Evolutionary conservation across 2,329 filamentous ascomycete genomes (phyloP).

Genomic region (Beauveria brongniartii): DNA sequence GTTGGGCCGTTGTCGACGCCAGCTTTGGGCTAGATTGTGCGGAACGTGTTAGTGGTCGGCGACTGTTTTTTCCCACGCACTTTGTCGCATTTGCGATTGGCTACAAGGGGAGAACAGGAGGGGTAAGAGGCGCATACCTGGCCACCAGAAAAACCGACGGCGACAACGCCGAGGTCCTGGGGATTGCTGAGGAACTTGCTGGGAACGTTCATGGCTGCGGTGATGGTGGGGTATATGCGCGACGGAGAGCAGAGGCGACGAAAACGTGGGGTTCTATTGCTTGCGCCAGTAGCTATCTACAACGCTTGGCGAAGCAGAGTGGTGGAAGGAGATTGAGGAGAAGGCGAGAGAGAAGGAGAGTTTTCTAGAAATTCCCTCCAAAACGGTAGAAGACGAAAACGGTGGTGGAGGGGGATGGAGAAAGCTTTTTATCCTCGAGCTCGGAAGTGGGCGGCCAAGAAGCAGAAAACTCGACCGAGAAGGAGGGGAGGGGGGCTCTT

Average conservation of each 20-base stretch:
- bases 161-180: slow-evolving; percentile 80
- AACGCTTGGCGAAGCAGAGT: not conserved
- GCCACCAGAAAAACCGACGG: slow-evolving; percentile 92
- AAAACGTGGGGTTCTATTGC: not conserved
- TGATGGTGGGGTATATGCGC: not conserved
- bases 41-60: slow-evolving; percentile 8
- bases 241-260: not conserved
- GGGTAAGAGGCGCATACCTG: slow-evolving; percentile 53
- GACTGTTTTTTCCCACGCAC: not conserved
- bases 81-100: not conserved
- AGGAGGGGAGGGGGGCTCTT: not conserved
- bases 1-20: slow-evolving; percentile 88
- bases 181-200: slow-evolving; percentile 73
- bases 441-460: slow-evolving; percentile 8
- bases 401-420: not conserved
- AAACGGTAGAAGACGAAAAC: not conserved
- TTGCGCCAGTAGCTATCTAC: not conserved
- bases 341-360: not conserved
- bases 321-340: not conserved
- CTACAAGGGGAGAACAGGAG: not conserved
- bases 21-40: slow-evolving; percentile 63
- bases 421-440: slow-evolving; percentile 5
- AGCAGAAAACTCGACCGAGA: not conserved
- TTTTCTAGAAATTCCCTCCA: not conserved
- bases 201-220: slow-evolving; percentile 39